Evolutionary conservation across 257 asterid species (phyloP), one percentile per base, ranked within the genome.

Genomic region (Scutellaria baicalensis): DNA sequence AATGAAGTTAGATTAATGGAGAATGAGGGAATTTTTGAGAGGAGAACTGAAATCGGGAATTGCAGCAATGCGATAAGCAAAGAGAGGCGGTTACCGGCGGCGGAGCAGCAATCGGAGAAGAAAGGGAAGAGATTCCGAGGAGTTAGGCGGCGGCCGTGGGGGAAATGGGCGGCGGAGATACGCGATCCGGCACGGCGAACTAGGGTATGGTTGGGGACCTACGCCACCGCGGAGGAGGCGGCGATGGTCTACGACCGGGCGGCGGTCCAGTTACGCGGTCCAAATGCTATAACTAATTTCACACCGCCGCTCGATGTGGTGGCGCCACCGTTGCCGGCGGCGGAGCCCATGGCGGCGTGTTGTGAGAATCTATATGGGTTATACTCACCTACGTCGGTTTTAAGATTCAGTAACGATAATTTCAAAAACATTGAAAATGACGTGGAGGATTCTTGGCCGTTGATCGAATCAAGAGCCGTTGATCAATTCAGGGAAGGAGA

Each of bases 91-190:
- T 2, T 2, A 5, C 4, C 33, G 33, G 4, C 33, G 33, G 5
- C 33, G 33, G 33, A 27, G 33, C 2, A 27, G 2, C 3, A 27
- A 27, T 27, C 33, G 33, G 5, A 2, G 33, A 27, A 27, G 33
- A 40, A 18, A 5, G 81, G 35, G 13, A 79, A 71, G 75, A 90
- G 81, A 69, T 88, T 47, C 48, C 82, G 92, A 4, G 97, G 97
- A 0, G 97, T 90, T 1, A 71, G 97, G 74, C 85, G 56, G 70
- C 82, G 92, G 71, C 90, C 90, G 12, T 90, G 93, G 97, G 97
- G 97, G 0, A 81, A 84, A 73, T 90, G 87, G 89, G 84, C 89
- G 6, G 95, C 97, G 5, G 97, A 90, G 85, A 86, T 90, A 39
- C 84, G 97, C 0, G 86, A 90, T 70, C 90, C 96, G 4, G 57